Conservation (phyloP, 192 early-diverging fungal genomes). For the Coemansia sp. region DNA sequence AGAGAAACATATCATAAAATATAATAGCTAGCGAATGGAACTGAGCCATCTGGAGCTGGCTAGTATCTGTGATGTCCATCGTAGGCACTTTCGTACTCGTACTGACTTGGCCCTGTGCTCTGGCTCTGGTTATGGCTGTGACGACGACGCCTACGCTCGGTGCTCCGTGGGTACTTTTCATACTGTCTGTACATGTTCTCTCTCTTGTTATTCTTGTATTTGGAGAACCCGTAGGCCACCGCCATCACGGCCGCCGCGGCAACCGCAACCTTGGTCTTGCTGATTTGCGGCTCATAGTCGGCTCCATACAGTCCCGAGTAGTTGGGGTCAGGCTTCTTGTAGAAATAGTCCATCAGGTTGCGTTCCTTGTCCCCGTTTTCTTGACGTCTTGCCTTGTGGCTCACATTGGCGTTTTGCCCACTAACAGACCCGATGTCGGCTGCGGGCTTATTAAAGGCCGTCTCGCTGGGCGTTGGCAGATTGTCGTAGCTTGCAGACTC, state of each 20-base stretch:
- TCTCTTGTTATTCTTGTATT: slow-evolving; percentile 20
- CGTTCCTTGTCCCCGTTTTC: neutral
- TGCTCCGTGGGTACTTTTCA: slow-evolving; percentile 19
- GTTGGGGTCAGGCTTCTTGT: slow-evolving; percentile 37
- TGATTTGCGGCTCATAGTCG: slow-evolving; percentile 45
- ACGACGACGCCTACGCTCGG: slow-evolving; percentile 4
- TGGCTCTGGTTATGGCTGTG: neutral
- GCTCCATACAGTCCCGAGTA: slow-evolving; percentile 37
- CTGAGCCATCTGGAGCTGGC: too few species aligned
- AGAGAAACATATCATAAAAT: too few species aligned
- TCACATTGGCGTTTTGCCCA: neutral
- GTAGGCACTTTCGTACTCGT: neutral
- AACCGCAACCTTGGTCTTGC: slow-evolving; percentile 27
- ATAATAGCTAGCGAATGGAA: too few species aligned
- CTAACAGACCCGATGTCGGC: neutral
- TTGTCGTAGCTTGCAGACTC: slow-evolving; percentile 31
- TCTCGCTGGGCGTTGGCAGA: slow-evolving; percentile 7
- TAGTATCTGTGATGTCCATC: slow-evolving; percentile 6
- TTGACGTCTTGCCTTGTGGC: neutral
- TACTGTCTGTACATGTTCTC: slow-evolving; percentile 16
- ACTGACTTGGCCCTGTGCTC: neutral
- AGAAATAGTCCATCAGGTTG: slow-evolving; percentile 26
- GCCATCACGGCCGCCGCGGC: slow-evolving; percentile 20
- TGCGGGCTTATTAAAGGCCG: slow-evolving; percentile 3
- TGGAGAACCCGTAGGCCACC: slow-evolving; percentile 14